Evolutionary conservation across 2,329 filamentous ascomycete genomes (phyloP).

Genomic region (Pseudogymnoascus sp.): DNA sequence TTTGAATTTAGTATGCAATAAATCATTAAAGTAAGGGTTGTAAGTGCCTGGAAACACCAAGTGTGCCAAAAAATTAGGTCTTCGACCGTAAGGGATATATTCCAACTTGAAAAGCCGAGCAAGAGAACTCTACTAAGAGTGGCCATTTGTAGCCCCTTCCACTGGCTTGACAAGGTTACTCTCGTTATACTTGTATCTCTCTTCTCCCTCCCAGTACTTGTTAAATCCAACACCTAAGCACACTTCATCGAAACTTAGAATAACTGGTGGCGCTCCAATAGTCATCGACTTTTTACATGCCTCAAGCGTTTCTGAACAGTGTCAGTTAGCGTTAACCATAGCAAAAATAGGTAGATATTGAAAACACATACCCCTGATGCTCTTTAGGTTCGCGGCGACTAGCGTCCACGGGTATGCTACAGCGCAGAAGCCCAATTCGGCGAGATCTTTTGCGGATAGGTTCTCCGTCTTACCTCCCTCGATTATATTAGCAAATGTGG

Average conservation of each 20-base stretch:
- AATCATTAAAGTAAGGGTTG: no score
- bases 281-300: slow-evolving; percentile 35
- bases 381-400: slow-evolving; percentile 33
- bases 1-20: no score
- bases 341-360: slow-evolving; percentile 13
- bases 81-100: background rate
- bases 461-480: slow-evolving; percentile 36
- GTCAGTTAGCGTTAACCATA: slow-evolving; percentile 35
- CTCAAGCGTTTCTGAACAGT: slow-evolving; percentile 30
- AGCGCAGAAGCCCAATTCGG: slow-evolving; percentile 29
- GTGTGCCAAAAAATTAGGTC: no score
- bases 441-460: slow-evolving; percentile 32
- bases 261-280: slow-evolving; percentile 34
- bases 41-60: no score
- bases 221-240: slow-evolving; percentile 39
- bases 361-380: slow-evolving; percentile 19
- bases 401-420: slow-evolving; percentile 35
- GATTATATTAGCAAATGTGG: slow-evolving; percentile 37
- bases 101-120: background rate
- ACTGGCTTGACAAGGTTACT: slow-evolving; percentile 10
- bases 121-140: background rate
- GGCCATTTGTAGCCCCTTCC: background rate
- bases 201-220: slow-evolving; percentile 31
- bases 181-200: slow-evolving; percentile 19
- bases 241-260: slow-evolving; percentile 36